These are phyloP conservation scores for Middelhovenomyces tepae DNA, from an alignment of 805 yeast species.

Conservation along the genomic window DNA sequence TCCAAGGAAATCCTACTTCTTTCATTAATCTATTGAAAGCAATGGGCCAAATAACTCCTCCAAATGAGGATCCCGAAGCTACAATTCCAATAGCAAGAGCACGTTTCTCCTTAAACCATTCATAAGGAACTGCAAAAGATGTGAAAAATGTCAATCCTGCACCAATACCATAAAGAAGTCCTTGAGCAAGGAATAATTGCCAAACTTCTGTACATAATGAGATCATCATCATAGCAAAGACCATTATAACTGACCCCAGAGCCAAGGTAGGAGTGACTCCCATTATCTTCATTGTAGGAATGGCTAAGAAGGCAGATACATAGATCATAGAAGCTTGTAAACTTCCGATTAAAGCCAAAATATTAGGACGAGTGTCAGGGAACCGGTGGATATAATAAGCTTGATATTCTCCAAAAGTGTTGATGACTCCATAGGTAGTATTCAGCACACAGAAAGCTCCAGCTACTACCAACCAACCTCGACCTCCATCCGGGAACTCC, in stretches of 20 bases:
- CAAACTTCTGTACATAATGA: constrained; percentile 38
- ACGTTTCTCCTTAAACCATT: constrained; percentile 40
- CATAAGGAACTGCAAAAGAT: constrained; percentile 36
- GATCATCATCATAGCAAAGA: constrained; percentile 38
- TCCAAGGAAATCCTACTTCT: constrained; percentile 46
- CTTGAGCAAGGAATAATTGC: constrained; percentile 47
- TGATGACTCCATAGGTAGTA: constrained; percentile 51
- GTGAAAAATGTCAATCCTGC: constrained; percentile 37
- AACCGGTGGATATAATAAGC: constrained; percentile 38
- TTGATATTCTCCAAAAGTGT: constrained; percentile 51
- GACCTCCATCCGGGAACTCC: constrained; percentile 39
- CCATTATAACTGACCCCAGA: constrained; percentile 37
- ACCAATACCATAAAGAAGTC: constrained; percentile 42
- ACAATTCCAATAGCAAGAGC: constrained; percentile 42
- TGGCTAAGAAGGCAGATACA: constrained; percentile 30
- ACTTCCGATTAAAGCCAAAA: constrained; percentile 47
- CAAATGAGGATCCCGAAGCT: constrained; percentile 42
- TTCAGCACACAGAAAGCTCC: constrained; percentile 39
- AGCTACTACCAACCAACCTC: constrained; percentile 45
- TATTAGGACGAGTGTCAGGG: constrained; percentile 36
- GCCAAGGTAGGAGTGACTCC: constrained; percentile 34
- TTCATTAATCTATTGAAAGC: constrained; percentile 33
- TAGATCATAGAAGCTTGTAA: constrained; percentile 40
- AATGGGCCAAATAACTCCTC: constrained; percentile 44
- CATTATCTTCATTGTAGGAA: constrained; percentile 33